Conservation (phyloP, 371 early-diverging fungal genomes). For the Sporodiniella umbellata region DNA sequence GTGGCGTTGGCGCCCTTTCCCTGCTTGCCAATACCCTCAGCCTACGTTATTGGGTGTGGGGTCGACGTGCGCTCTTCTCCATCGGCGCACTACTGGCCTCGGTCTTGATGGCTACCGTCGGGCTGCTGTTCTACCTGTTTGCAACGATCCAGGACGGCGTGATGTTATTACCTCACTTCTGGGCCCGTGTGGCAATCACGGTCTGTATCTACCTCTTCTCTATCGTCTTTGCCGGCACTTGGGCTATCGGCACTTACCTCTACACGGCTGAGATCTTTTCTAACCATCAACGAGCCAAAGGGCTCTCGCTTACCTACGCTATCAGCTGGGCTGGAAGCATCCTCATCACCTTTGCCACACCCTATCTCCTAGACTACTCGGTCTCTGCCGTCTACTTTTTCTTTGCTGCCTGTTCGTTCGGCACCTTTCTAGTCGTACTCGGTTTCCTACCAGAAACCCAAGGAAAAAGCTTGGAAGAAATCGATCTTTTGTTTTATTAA, state of each 20-base stretch:
- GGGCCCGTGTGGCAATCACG: constrained; percentile 30
- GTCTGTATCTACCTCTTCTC: constrained; percentile 39
- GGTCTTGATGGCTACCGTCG: constrained; percentile 40
- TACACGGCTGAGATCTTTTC: constrained; percentile 74
- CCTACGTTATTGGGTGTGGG: constrained; percentile 49
- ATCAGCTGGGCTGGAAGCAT: constrained; percentile 62
- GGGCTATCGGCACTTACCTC: constrained; percentile 41
- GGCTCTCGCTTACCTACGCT: constrained; percentile 46
- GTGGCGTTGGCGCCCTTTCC: constrained; percentile 34
- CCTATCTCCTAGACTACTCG: constrained; percentile 49
- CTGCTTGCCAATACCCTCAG: constrained; percentile 48
- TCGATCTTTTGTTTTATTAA: constrained; percentile 50
- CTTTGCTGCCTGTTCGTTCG: constrained; percentile 42
- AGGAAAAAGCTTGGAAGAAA: constrained; percentile 50
- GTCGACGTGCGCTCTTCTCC: constrained; percentile 42
- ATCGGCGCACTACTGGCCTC: constrained; percentile 26
- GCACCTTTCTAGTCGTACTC: constrained; percentile 39
- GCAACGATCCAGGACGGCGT: constrained; percentile 26
- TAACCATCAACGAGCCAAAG: constrained; percentile 40
- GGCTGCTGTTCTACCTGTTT: constrained; percentile 35
- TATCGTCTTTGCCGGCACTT: constrained; percentile 53
- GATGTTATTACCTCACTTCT: constrained; percentile 10
- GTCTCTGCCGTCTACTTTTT: constrained; percentile 52
- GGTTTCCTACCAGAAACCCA: constrained; percentile 50
- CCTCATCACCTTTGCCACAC: constrained; percentile 35